Evolutionary conservation across 192 early-diverging fungal species (phyloP).

Genomic region (Coemansia furcata): DNA sequence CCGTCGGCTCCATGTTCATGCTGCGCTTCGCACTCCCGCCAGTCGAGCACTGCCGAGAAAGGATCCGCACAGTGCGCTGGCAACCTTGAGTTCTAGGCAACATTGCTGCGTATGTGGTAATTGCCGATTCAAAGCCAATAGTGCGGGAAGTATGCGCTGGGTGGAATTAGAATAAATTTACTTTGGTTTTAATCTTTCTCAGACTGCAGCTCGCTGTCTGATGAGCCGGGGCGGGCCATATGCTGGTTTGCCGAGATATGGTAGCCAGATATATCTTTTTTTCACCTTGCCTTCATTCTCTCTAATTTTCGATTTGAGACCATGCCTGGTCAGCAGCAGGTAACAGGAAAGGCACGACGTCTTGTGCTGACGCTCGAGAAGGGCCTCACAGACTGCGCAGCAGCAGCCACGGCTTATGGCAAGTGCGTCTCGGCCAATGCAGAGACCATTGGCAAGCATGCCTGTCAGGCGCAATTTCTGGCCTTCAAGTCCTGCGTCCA

Average conservation of each 20-base stretch:
- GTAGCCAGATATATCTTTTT: too few species aligned
- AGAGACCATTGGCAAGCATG: conserved; percentile 57
- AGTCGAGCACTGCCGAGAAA: conserved; percentile 1
- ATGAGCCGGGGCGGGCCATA: too few species aligned
- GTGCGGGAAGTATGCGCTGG: too few species aligned
- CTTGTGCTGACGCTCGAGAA: conserved; percentile 51
- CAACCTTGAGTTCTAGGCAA: not conserved
- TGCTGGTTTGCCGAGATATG: too few species aligned
- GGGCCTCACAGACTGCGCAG: conserved; percentile 35
- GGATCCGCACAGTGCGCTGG: not conserved
- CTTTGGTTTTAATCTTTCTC: too few species aligned
- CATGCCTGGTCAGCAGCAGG: conserved; percentile 31
- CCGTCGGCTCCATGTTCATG: conserved; percentile 27
- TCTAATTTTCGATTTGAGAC: not conserved
- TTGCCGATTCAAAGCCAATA: not conserved
- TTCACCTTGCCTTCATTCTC: not conserved
- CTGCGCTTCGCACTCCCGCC: not conserved
- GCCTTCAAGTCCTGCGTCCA: conserved; percentile 60
- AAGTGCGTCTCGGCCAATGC: conserved; percentile 52
- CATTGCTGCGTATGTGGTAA: not conserved
- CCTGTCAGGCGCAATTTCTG: conserved; percentile 59
- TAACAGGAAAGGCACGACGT: conserved; percentile 32
- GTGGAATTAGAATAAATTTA: too few species aligned
- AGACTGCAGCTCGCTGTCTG: too few species aligned
- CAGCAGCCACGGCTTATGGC: conserved; percentile 55